Evolutionary conservation across 345 rosid species (phyloP).

Genomic region (Chamaenerion angustifolium): DNA sequence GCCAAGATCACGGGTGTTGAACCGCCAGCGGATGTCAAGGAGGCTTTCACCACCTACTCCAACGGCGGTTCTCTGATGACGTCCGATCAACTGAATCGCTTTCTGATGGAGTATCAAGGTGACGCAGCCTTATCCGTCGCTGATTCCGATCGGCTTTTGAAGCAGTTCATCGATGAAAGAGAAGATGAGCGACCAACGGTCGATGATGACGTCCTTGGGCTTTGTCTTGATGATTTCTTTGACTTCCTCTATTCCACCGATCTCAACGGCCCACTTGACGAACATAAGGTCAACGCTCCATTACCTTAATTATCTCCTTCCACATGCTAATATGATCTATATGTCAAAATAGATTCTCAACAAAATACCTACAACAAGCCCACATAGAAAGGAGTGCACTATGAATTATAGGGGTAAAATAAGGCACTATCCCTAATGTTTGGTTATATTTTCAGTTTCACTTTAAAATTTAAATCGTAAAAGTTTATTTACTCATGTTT

Average conservation of each 20-base stretch:
- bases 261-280: conserved; percentile 30
- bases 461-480: too few species aligned
- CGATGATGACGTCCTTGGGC: conserved; percentile 24
- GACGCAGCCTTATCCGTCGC: conserved; percentile 17
- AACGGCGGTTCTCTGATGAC: conserved; percentile 30
- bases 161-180: conserved; percentile 35
- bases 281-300: conserved; percentile 15
- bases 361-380: too few species aligned
- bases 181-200: conserved; percentile 10
- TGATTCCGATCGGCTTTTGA: conserved; percentile 46
- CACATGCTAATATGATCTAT: too few species aligned
- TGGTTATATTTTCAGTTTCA: too few species aligned
- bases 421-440: too few species aligned
- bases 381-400: too few species aligned
- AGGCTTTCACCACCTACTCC: conserved; percentile 31
- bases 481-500: too few species aligned
- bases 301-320: neutral
- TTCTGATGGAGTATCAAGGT: conserved; percentile 46
- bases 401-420: too few species aligned
- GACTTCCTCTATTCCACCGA: conserved; percentile 32
- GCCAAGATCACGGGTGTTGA: conserved; percentile 59
- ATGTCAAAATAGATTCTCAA: too few species aligned
- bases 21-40: conserved; percentile 64
- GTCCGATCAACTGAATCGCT: conserved; percentile 36
- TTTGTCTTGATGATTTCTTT: conserved; percentile 52